Evolutionary conservation across 176 grass and related monocot genomes (phyloP).

Genomic region (Tillandsia leiboldiana): DNA sequence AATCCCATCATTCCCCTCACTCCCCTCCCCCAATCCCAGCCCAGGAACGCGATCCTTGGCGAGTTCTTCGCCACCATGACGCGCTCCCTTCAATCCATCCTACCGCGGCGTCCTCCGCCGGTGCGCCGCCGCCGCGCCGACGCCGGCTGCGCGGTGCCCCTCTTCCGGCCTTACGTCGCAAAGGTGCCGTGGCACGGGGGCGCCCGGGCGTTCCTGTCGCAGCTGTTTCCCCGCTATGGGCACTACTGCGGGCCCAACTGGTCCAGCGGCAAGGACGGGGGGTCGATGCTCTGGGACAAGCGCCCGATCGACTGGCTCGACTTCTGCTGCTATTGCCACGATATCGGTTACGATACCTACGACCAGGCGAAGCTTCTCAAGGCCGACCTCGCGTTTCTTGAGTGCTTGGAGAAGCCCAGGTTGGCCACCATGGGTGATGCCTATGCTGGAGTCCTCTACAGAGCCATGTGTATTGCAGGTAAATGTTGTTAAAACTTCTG

Average conservation of each 20-base stretch:
- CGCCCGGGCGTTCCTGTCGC: conserved; percentile 55
- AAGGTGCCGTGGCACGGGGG: conserved; percentile 86
- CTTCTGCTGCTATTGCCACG: conserved; percentile 99
- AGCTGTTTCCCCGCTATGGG: conserved; percentile 80
- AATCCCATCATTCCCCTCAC: neutral
- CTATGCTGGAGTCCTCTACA: conserved; percentile 50
- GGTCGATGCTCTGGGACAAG: conserved; percentile 82
- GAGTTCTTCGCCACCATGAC: neutral
- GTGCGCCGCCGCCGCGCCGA: neutral
- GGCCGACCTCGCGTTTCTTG: conserved; percentile 80
- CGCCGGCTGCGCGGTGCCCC: conserved; percentile 63
- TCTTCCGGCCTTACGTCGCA: conserved; percentile 88
- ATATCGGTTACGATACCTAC: conserved; percentile 92
- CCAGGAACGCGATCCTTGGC: neutral
- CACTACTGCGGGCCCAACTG: conserved; percentile 98
- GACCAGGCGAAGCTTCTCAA: conserved; percentile 85
- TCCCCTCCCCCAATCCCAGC: neutral
- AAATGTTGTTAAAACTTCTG: neutral
- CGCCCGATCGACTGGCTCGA: conserved; percentile 86
- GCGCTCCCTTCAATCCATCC: neutral
- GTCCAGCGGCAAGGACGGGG: conserved; percentile 83
- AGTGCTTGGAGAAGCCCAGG: conserved; percentile 69
- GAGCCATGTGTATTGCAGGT: conserved; percentile 89
- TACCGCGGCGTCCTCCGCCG: neutral
- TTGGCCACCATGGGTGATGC: conserved; percentile 53